phyloP scores from a whole-genome alignment of 2,329 filamentous ascomycete genomes.

The Verticillium zaregamsianum region DNA sequence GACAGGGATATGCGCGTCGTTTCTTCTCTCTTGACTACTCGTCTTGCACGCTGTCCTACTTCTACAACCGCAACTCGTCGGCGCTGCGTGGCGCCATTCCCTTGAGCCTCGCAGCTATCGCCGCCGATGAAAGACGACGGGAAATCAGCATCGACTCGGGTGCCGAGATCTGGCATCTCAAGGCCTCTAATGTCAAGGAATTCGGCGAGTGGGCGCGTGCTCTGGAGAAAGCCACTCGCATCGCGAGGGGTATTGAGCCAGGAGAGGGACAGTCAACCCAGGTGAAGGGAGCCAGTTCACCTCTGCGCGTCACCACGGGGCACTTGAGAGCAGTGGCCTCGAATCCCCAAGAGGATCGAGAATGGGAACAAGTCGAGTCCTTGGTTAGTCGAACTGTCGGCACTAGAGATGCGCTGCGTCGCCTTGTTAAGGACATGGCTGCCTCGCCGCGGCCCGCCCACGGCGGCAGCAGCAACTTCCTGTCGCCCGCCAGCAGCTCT shows the following conservation, averaged over 20 bases:
- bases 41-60: constrained; percentile 93
- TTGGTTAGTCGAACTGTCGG: constrained; percentile 83
- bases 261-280: constrained; percentile 18
- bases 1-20: constrained; percentile 85
- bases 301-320: constrained; percentile 21
- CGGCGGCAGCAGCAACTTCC: constrained; percentile 25
- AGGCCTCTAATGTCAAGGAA: constrained; percentile 75
- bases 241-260: constrained; percentile 50
- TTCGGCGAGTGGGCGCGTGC: constrained; percentile 86
- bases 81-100: constrained; percentile 90
- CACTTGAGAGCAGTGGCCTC: constrained; percentile 22
- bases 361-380: constrained; percentile 84
- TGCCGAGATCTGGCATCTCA: constrained; percentile 93
- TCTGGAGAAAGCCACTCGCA: constrained; percentile 74
- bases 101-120: constrained; percentile 83
- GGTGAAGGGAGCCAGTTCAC: constrained; percentile 14
- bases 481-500: constrained; percentile 26
- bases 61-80: constrained; percentile 89
- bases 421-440: constrained; percentile 81
- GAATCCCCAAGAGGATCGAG: constrained; percentile 61
- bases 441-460: constrained; percentile 46
- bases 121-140: constrained; percentile 79
- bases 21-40: constrained; percentile 97
- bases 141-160: constrained; percentile 97
- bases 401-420: constrained; percentile 81